phyloP scores from a whole-genome alignment of 352 stramenopile genomes.

The Phytophthora tubulina region DNA sequence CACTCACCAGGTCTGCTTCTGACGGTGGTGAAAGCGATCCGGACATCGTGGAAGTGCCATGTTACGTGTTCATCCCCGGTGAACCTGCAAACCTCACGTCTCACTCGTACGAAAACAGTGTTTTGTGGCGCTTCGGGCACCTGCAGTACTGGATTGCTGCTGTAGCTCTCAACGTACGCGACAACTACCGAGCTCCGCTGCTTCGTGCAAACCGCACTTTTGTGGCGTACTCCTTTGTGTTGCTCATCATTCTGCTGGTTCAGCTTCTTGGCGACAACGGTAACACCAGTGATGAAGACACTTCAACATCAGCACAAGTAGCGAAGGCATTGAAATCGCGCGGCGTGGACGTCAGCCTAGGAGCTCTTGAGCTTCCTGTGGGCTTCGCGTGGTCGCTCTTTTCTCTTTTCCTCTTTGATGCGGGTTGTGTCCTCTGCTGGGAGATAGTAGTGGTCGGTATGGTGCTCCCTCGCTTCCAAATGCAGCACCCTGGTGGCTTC shows the following conservation, averaged over 20 bases:
- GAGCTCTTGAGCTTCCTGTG: slow-evolving; percentile 57
- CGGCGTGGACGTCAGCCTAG: slow-evolving; percentile 70
- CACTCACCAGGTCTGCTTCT: slow-evolving; percentile 48
- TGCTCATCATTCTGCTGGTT: slow-evolving; percentile 67
- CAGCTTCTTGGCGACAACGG: slow-evolving; percentile 76
- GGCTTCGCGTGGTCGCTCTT: slow-evolving; percentile 72
- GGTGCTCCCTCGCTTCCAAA: slow-evolving; percentile 61
- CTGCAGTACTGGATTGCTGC: slow-evolving; percentile 82
- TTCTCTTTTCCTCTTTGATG: slow-evolving; percentile 75
- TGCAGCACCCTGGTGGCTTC: slow-evolving; percentile 39
- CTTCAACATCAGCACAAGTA: slow-evolving; percentile 50
- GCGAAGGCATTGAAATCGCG: slow-evolving; percentile 35
- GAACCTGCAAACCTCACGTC: slow-evolving; percentile 63
- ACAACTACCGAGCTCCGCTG: slow-evolving; percentile 70
- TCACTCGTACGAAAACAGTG: slow-evolving; percentile 82
- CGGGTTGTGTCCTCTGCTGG: slow-evolving; percentile 63
- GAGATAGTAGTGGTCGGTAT: slow-evolving; percentile 69
- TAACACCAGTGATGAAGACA: slow-evolving; percentile 60
- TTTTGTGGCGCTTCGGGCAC: slow-evolving; percentile 84
- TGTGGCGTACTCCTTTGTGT: slow-evolving; percentile 53
- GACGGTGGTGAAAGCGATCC: slow-evolving; percentile 38
- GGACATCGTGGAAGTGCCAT: slow-evolving; percentile 60
- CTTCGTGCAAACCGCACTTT: slow-evolving; percentile 64
- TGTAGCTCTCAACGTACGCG: slow-evolving; percentile 70
- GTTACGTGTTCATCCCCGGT: slow-evolving; percentile 69